A percentile compares a stretch with the other conserved stretches of the same genome.
Evolutionary conservation across 2,329 filamentous ascomycete genomes (phyloP).

Genomic region (Fusarium falciforme): DNA sequence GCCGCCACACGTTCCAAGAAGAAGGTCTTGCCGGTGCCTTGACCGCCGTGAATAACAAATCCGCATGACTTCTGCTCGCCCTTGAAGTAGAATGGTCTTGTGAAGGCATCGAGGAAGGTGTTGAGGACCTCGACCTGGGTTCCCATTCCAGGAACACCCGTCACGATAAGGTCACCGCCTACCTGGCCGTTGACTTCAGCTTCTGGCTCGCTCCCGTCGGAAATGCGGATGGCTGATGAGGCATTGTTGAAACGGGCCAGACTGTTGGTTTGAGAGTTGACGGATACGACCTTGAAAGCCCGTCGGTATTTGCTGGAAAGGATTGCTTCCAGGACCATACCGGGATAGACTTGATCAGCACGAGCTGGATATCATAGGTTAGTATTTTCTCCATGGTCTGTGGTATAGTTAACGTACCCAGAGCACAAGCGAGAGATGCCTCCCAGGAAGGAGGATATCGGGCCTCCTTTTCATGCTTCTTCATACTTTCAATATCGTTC

Average conservation of each 20-base stretch:
- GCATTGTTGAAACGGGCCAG: conserved; percentile 57
- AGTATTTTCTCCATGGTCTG: neutral
- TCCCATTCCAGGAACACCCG: conserved; percentile 75
- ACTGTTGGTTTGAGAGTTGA: conserved; percentile 62
- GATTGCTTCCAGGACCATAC: conserved; percentile 76
- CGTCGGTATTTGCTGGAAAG: conserved; percentile 46
- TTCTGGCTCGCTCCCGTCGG: conserved; percentile 43
- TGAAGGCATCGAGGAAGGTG: conserved; percentile 69
- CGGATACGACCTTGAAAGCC: conserved; percentile 65
- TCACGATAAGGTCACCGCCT: conserved; percentile 56
- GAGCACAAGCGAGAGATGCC: conserved; percentile 46
- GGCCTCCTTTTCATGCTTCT: conserved; percentile 40
- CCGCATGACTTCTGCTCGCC: conserved; percentile 60
- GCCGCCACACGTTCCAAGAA: conserved; percentile 75
- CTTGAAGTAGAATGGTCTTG: conserved; percentile 47
- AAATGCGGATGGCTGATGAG: conserved; percentile 53
- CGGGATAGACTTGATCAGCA: conserved; percentile 76
- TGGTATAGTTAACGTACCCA: conserved; percentile 43
- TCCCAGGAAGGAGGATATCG: conserved; percentile 53
- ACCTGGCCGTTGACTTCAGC: conserved; percentile 26
- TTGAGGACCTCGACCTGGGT: conserved; percentile 75
- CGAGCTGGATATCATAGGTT: conserved; percentile 55
- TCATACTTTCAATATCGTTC: conserved; percentile 11
- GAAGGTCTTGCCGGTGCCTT: conserved; percentile 86
- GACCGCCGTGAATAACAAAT: conserved; percentile 82